Evolutionary conservation across 345 rosid species (phyloP), one percentile per base, ranked within the genome.

Genomic region (Tarenaya hassleriana): DNA sequence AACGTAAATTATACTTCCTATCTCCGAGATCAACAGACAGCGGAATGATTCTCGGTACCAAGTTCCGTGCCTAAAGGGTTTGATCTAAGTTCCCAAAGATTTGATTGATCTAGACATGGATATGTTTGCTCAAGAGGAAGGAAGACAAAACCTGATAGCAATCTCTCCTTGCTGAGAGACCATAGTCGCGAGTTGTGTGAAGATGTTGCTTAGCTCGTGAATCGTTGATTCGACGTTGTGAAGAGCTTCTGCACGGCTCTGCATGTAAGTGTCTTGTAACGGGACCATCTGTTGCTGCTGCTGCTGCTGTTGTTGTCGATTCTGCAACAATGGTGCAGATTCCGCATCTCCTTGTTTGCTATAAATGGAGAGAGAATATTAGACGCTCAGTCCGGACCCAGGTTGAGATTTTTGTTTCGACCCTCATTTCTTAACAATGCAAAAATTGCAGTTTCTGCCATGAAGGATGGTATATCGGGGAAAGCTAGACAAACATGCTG

Each of bases 91-190:
- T n/a, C n/a, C n/a, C n/a, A n/a, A n/a, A n/a, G n/a, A n/a, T n/a
- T n/a, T n/a, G n/a, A n/a, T n/a, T 24, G 41, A 37, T 37, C n/a
- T n/a, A 37, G 15, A 37, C 4, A 2, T 13, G 2, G n/a, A 13
- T 37, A 37, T 10, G 41, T 14, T 50, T 3, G 21, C 10, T 37
- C 10, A 21, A 12, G 43, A 16, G 50, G 39, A 45, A 41, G 34
- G 17, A 50, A 31, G 52, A 34, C 44, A 12, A 61, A 24, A 85
- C 95, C 91, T 82, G 72, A 86, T 86, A 46, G 95, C 95, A 59
- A 82, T 78, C 73, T 82, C 88, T 55, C 95, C 95, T 73, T 86
- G 95, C 59, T 86, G 95, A 52, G 95, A 82, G 53, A 86, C 91
- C 85, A 86, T 78, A 35, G 85, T 82, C 46, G 90, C 90, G 27